A percentile compares a stretch with the other conserved stretches of the same genome.
These are phyloP conservation scores for Pyricularia pennisetigena DNA, from an alignment of 2,329 filamentous ascomycete genomes.

Conservation along the genomic window DNA sequence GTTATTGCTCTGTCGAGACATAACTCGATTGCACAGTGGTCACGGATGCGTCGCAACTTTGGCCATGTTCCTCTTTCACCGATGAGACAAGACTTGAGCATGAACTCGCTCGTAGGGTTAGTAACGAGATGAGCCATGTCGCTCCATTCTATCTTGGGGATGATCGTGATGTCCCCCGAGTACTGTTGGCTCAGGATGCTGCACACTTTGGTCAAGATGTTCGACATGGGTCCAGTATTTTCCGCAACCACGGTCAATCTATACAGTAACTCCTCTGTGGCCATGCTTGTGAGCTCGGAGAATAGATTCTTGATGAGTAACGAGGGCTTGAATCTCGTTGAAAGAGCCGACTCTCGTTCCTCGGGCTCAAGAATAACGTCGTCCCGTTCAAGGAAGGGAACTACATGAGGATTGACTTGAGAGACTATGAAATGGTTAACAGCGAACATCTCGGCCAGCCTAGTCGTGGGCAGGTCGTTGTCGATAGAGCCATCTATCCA, in stretches of 20 bases:
- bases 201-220: constrained; percentile 64
- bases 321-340: constrained; percentile 2
- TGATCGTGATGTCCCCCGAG: constrained; percentile 87
- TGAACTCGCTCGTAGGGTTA: constrained; percentile 81
- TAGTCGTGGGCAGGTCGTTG: constrained; percentile 85
- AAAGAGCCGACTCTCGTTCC: constrained; percentile 4
- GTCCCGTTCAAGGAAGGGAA: constrained; percentile 73
- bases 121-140: constrained; percentile 36
- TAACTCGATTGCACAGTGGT: constrained; percentile 81
- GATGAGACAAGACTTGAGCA: constrained; percentile 64
- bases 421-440: constrained; percentile 98
- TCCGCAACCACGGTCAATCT: constrained; percentile 73
- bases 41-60: constrained; percentile 73
- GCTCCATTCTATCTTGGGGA: constrained; percentile 57
- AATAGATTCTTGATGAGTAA: constrained; percentile 37
- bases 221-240: constrained; percentile 64
- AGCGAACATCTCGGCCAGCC: constrained; percentile 90
- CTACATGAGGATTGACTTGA: constrained; percentile 90
- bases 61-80: constrained; percentile 91
- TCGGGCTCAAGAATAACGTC: constrained; percentile 41
- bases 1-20: constrained; percentile 71
- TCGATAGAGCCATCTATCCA: constrained; percentile 96
- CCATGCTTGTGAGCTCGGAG: constrained; percentile 57
- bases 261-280: constrained; percentile 72
- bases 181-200: constrained; percentile 86